Evolutionary conservation across 2,329 filamentous ascomycete genomes (phyloP).

Genomic region (Phyllosticta capitalensis): DNA sequence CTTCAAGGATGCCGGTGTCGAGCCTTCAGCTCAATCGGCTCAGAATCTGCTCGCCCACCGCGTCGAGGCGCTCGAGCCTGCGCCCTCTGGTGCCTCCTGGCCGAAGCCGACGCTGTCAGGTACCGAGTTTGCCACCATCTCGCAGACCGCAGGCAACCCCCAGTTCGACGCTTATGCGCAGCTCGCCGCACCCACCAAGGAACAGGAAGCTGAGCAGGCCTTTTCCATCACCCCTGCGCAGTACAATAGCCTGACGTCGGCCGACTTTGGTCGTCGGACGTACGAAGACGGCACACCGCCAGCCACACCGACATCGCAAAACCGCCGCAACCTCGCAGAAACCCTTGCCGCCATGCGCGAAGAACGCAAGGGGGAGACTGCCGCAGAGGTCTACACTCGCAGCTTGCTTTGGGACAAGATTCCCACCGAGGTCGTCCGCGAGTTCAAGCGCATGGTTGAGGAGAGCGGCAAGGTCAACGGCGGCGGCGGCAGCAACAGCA

Average conservation of each 20-base stretch:
- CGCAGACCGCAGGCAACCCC: constrained; percentile 18
- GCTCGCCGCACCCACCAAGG: constrained; percentile 55
- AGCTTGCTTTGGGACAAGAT: constrained; percentile 93
- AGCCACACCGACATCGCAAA: constrained; percentile 31
- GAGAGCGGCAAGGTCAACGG: constrained; percentile 46
- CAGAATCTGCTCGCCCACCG: constrained; percentile 43
- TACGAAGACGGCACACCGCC: constrained; percentile 30
- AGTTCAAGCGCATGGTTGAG: constrained; percentile 85
- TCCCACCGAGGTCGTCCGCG: constrained; percentile 79
- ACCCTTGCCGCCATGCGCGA: constrained; percentile 70
- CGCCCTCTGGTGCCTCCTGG: constrained; percentile 28
- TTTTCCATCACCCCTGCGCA: constrained; percentile 80
- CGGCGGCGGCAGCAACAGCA: neutral
- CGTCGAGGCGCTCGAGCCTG: constrained; percentile 30
- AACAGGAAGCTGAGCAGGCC: constrained; percentile 79
- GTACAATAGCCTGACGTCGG: constrained; percentile 74
- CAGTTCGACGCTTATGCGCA: constrained; percentile 34
- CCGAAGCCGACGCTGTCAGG: constrained; percentile 28
- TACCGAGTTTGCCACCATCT: constrained; percentile 27
- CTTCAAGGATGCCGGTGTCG: constrained; percentile 67
- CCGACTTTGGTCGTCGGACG: constrained; percentile 53
- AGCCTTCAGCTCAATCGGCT: constrained; percentile 27
- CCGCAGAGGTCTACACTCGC: constrained; percentile 83
- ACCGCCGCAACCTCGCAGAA: constrained; percentile 68
- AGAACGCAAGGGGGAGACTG: constrained; percentile 57